These are phyloP conservation scores for Xylariaceae sp. DNA, from an alignment of 2,329 filamentous ascomycete species.

Conservation along the genomic window DNA sequence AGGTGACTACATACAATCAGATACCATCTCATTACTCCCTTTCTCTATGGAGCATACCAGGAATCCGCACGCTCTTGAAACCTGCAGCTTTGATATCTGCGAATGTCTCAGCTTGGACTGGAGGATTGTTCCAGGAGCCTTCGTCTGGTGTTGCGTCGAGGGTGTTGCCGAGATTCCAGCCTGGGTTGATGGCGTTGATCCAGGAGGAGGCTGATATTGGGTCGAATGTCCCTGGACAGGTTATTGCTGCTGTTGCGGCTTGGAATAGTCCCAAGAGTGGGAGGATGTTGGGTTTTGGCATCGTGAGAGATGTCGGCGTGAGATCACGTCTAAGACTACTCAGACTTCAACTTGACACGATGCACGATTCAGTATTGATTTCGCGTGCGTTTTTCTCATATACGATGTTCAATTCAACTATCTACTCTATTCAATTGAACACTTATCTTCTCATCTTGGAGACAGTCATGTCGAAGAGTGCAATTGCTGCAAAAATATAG, in stretches of 20 bases:
- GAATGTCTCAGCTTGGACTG: slow-evolving; percentile 46
- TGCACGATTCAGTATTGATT: too few species aligned
- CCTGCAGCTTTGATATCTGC: slow-evolving; percentile 47
- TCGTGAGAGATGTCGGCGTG: background rate
- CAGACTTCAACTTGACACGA: too few species aligned
- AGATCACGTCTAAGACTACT: too few species aligned
- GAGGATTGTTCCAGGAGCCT: slow-evolving; percentile 54
- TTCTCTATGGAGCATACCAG: slow-evolving; percentile 31
- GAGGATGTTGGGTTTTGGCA: background rate
- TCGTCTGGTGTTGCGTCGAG: slow-evolving; percentile 52
- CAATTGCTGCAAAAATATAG: too few species aligned
- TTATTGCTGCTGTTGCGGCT: slow-evolving; percentile 6
- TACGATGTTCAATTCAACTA: too few species aligned
- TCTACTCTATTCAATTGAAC: too few species aligned
- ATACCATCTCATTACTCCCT: background rate
- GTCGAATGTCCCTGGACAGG: slow-evolving; percentile 40
- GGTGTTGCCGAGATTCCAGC: slow-evolving; percentile 58
- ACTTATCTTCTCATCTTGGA: too few species aligned
- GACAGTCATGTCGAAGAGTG: too few species aligned
- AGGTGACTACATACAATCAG: slow-evolving; percentile 42
- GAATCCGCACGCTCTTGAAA: slow-evolving; percentile 54
- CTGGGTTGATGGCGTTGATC: slow-evolving; percentile 45
- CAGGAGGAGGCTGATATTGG: slow-evolving; percentile 42
- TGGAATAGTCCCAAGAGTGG: background rate
- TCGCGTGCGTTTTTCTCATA: too few species aligned